These are phyloP conservation scores for Podospora appendiculata DNA, from an alignment of 495 filamentous ascomycete species.

Conservation along the genomic window DNA sequence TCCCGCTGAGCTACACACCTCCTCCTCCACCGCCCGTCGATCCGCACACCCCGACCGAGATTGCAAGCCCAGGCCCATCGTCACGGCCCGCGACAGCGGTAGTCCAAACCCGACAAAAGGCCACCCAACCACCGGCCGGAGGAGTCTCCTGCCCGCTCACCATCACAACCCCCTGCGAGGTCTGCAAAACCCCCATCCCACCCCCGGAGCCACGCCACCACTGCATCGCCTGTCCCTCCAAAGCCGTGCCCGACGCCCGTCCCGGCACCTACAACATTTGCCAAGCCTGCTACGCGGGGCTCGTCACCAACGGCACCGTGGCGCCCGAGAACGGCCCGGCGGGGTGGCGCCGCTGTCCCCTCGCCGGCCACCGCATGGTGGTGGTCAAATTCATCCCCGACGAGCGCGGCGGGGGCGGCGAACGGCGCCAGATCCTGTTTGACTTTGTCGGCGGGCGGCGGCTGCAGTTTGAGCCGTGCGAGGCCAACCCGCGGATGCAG, in stretches of 20 bases:
- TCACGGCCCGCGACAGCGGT: constrained; percentile 15
- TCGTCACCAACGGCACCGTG: constrained; percentile 54
- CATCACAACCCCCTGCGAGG: constrained; percentile 64
- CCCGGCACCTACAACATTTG: constrained; percentile 75
- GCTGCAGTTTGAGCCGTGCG: constrained; percentile 38
- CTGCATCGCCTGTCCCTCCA: constrained; percentile 45
- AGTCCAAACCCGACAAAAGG: background rate
- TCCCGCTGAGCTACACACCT: constrained; percentile 49
- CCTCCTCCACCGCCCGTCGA: constrained; percentile 9
- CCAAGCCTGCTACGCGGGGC: constrained; percentile 60
- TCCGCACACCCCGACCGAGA: background rate
- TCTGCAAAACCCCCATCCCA: constrained; percentile 64
- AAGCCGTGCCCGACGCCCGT: background rate
- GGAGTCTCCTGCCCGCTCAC: constrained; percentile 46
- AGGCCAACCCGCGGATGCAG: constrained; percentile 13
- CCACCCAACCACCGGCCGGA: constrained; percentile 14
- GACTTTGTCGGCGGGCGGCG: constrained; percentile 66
- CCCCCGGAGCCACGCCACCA: constrained; percentile 63
- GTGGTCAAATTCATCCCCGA: constrained; percentile 66
- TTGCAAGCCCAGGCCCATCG: background rate
- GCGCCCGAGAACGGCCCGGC: constrained; percentile 62
- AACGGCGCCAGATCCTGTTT: constrained; percentile 39
- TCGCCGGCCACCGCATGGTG: constrained; percentile 71
- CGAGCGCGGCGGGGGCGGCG: constrained; percentile 40
- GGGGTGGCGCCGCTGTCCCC: constrained; percentile 74